Evolutionary conservation across 257 asterid genomes (phyloP).

Genomic region (Forsythia viridissima): DNA sequence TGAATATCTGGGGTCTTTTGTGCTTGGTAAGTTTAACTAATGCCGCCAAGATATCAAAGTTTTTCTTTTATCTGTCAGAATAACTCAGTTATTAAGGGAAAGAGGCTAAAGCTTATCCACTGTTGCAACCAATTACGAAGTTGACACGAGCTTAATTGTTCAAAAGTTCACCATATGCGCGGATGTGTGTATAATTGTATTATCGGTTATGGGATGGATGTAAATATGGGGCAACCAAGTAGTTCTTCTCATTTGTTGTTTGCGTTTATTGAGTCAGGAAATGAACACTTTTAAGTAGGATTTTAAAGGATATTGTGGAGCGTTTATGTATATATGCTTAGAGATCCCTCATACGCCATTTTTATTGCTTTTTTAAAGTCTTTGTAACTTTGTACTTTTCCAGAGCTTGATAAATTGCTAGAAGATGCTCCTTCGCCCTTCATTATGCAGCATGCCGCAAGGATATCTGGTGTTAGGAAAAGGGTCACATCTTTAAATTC

Average conservation of each 20-base stretch:
- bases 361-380: neutral
- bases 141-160: neutral
- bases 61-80: neutral
- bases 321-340: neutral
- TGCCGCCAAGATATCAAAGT: neutral
- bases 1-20: neutral
- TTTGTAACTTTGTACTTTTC: conserved; percentile 7
- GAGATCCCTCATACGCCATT: neutral
- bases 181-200: neutral
- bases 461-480: conserved; percentile 85
- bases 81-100: conserved; percentile 4
- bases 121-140: neutral
- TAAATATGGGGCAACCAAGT: neutral
- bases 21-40: conserved; percentile 7
- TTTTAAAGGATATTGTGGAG: neutral
- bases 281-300: neutral
- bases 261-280: neutral
- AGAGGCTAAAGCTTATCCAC: conserved; percentile 7
- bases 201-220: neutral
- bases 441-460: conserved; percentile 92
- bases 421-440: conserved; percentile 96
- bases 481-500: conserved; percentile 76
- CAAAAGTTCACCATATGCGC: neutral
- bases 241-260: neutral
- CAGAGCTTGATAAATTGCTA: conserved; percentile 92